Base-by-base conservation (phyloP, 2,329 filamentous ascomycete species). In the Phialophora tarda region DNA sequence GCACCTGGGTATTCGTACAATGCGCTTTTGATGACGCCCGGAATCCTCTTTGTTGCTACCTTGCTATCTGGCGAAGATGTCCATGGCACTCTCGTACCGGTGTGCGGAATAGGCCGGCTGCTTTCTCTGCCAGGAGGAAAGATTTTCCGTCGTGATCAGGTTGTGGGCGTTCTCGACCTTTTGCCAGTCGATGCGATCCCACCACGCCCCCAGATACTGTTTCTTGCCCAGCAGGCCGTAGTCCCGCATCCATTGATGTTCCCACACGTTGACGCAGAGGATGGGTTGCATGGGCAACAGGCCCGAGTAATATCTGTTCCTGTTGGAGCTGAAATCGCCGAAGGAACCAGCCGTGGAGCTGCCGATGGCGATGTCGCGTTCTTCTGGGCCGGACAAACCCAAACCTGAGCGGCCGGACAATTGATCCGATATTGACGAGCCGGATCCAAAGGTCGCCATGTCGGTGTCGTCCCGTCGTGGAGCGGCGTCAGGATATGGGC, bases 191-290 rank as follows among this genome's bases (percentile, higher is more conserved):
- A 99, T 89, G 61, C 82, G 83, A 59, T 91, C 80, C 95, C 95
- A 99, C 94, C 94, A 98, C 50, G 84, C 84, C 76, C 91, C 85
- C 61, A 93, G 83, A 78, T 87, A 99, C 60, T 82, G 80, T 61
- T 83, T 82, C 87, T 97, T 99, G 58, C 92, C 92, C 53, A 82
- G 84, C 63, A 89, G 78, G 4, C 89, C 89, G 78, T 91, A 97
- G 78, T 98, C 93, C 63, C 86, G 85, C 77, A 98, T 81, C 87
- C 91, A 99, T 8, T 90, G 89, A 80, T 98, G 95, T 82, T 98
- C 90, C 95, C 95, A 99, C 4, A 93, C 97, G 81, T 93, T 98
- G 66, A 98, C 85, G 77, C 94, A 97, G 73, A 99, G 82, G 67
- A 98, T 83, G 12, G 94, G 71, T 47, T 68, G 55, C 17, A 67